Base-by-base conservation (phyloP, 2,329 filamentous ascomycete genomes). In the Onygena corvina region DNA sequence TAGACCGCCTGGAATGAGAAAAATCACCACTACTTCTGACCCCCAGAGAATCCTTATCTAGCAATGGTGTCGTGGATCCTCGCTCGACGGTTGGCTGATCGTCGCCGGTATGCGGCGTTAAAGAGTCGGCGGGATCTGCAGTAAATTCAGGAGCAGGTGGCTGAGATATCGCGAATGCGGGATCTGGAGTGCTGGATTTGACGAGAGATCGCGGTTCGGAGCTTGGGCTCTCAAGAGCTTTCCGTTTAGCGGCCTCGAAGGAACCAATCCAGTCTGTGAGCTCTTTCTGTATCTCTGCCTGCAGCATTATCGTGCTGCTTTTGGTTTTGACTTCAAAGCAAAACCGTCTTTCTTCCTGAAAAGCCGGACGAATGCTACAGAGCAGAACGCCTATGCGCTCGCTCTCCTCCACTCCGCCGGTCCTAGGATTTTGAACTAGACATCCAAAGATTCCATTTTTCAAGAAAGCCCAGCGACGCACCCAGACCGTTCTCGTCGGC, bases 251-350 rank as follows among this genome's bases (percentile, higher is more conserved):
- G 12, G 89, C 79, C 58, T 98, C 90, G 58, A 98, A 95, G 0
- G 90, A 82, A 55, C 86, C 80, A 49, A 98, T 80, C 92, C 92
- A 98, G 59, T 94, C 86, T 51, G 85, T 88, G n/a, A 98, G 76
- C 62, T 96, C 86, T 46, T 72, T 73, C 63, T 98, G 92, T 0
- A 87, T 94, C 64, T 98, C 92, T 3, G 90, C 86, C 67, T 98
- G 92, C 2, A 98, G 73, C 52, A 95, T 71, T 54, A 94, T 81
- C 46, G 83, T 92, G 54, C 85, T 85, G 60, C 86, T 94, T 66
- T 95, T 98, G 2, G 92, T 98, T 72, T 96, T 98, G 60, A 98
- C 84, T 67, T 98, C 92, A 60, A 98, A 95, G 64, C 92, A 96
- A 67, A 96, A 98, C 12, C 92, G 79, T 33, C 92, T 80, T 60